A percentile compares a stretch with the other conserved stretches of the same genome.
phyloP scores from a whole-genome alignment of 306 rosid genomes.

The Cercis canadensis region DNA sequence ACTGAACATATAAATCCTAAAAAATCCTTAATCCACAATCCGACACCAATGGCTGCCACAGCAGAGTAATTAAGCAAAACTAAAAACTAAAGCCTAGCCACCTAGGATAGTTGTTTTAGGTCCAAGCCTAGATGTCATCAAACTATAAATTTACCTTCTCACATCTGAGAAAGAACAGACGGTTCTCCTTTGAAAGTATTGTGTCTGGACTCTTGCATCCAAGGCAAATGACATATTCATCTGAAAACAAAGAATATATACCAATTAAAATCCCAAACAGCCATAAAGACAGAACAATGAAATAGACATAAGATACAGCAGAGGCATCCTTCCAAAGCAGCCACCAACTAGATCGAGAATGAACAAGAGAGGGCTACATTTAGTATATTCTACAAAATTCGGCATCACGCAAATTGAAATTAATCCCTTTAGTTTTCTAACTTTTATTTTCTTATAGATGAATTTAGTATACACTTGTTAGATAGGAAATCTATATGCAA shows the following conservation, averaged over 20 bases:
- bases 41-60: too few relatives aligned
- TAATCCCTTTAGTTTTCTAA: too few relatives aligned
- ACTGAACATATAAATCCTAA: too few relatives aligned
- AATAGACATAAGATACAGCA: conserved; percentile 15
- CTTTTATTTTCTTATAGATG: not conserved
- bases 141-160: conserved; percentile 67
- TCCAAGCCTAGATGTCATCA: too few relatives aligned
- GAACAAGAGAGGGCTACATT: not conserved
- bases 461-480: not conserved
- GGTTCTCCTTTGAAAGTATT: conserved; percentile 92
- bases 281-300: not conserved
- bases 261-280: not conserved
- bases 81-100: not conserved
- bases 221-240: conserved; percentile 86
- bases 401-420: not conserved
- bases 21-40: too few relatives aligned
- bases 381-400: too few relatives aligned
- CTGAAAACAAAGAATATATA: conserved; percentile 45
- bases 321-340: not conserved
- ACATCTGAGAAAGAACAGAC: conserved; percentile 94
- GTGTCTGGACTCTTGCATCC: conserved; percentile 99
- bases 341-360: not conserved
- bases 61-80: not conserved
- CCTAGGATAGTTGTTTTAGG: not conserved
- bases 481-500: not conserved